Evolutionary conservation across 768 basidiomycete genomes (phyloP), one percentile per base, ranked within the genome.

Genomic region (Clitopilus passeckerianus): DNA sequence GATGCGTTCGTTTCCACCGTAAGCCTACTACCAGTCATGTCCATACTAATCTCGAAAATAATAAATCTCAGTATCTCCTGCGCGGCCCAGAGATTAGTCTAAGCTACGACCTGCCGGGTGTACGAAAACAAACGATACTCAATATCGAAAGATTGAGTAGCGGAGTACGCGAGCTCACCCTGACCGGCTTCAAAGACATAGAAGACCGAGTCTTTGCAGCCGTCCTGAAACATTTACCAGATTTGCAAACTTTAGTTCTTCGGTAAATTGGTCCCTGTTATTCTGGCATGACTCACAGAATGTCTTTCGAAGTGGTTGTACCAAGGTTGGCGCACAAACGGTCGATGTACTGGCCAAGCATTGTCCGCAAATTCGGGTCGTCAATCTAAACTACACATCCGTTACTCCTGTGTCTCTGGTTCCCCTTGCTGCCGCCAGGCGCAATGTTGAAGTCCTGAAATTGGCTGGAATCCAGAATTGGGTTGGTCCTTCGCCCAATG

Each of bases 351-450:
- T 74, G 5, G 77, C 78, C 9, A 68, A 69, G 34, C 68, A 66
- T 9, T 86, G 85, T 62, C 72, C 65, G 14, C 65, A 65, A 15
- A 74, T 90, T 34, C 73, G 66, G 12, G 67, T 72, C 0, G 65
- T 87, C 53, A 89, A 90, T 63, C 67, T 89, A 34, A 87, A 79
- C 64, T 84, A 84, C 60, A 90, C 89, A 1, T 74, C 81, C 2
- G 78, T 79, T 5, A 70, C 81, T 1, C 82, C 86, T 0, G 59
- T 63, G 1, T 79, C 82, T 15, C 66, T 90, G 7, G 72, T 75
- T 1, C 71, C 76, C 8, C 63, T 65, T 20, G n/a, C 20, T 23
- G 20, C 12, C 22, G 5, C 46, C 22, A 12, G 46, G 18, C 22
- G 3, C 20, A 10, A 50, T 50, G 61, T 90, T 16, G 75, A 84